phyloP scores from a whole-genome alignment of 768 basidiomycete genomes.

The Lentinula sp. region DNA sequence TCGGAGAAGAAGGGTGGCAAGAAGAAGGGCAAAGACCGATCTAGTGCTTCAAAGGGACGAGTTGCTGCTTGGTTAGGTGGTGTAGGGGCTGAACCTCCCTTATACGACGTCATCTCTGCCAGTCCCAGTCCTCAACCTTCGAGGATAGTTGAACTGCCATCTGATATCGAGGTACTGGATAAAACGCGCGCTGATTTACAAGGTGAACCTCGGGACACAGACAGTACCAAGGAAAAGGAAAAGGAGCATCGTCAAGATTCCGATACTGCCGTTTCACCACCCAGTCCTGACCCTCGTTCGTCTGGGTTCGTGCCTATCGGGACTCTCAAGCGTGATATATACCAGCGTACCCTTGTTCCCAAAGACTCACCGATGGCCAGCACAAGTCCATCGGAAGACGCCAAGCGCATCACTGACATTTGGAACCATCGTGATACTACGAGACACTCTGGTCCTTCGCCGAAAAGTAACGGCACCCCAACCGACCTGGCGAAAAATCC shows the following conservation, averaged over 20 bases:
- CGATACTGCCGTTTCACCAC: conserved; percentile 21
- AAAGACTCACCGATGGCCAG: conserved; percentile 18
- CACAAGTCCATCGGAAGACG: conserved; percentile 25
- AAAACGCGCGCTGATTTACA: neutral
- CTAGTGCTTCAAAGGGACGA: conserved; percentile 51
- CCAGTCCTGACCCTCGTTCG: conserved; percentile 63
- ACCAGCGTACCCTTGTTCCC: conserved; percentile 19
- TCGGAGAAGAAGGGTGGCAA: conserved; percentile 19
- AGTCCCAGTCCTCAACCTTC: conserved; percentile 13
- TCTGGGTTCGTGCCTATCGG: conserved; percentile 71
- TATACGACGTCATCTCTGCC: conserved; percentile 36
- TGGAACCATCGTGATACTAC: conserved; percentile 27
- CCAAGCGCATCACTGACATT: conserved; percentile 30
- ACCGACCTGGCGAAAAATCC: conserved; percentile 11
- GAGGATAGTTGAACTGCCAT: neutral
- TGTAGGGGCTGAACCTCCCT: conserved; percentile 54
- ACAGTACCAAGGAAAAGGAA: conserved; percentile 11
- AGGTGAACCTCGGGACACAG: conserved; percentile 2
- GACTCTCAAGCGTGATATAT: conserved; percentile 39
- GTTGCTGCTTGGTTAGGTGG: conserved; percentile 76
- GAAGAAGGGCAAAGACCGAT: conserved; percentile 18
- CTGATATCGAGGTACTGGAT: neutral
- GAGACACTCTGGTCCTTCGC: neutral
- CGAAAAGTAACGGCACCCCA: neutral
- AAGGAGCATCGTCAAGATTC: neutral